Conservation (phyloP, 2,329 filamentous ascomycete species). For the Xylariaceae sp. region DNA sequence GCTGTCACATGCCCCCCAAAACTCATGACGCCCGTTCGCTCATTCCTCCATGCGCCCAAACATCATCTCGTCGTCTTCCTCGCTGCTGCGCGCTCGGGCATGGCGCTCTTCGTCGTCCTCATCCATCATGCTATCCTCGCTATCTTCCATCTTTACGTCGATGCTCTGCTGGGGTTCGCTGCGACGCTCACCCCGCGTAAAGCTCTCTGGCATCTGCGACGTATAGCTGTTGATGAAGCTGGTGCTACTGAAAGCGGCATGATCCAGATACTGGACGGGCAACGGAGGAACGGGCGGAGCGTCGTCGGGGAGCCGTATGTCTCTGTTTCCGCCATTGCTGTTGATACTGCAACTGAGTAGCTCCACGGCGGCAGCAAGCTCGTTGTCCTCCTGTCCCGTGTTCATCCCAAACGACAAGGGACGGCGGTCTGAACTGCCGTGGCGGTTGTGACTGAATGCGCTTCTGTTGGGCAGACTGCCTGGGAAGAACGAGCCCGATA, state of each 20-base stretch:
- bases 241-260: constrained; percentile 53
- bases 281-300: constrained; percentile 84
- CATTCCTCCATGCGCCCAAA: constrained; percentile 96
- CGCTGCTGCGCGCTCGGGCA: constrained; percentile 57
- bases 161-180: constrained; percentile 31
- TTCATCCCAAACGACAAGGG: constrained; percentile 76
- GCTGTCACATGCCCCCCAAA: constrained; percentile 13
- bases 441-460: constrained; percentile 57
- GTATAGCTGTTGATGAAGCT: constrained; percentile 61
- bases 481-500: constrained; percentile 48
- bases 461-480: constrained; percentile 48
- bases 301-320: constrained; percentile 61
- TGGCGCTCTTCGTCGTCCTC: constrained; percentile 60
- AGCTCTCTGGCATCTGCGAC: constrained; percentile 56
- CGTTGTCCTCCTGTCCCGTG: constrained; percentile 76
- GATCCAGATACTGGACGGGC: constrained; percentile 71
- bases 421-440: constrained; percentile 69
- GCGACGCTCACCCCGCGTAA: constrained; percentile 55
- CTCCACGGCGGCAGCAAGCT: constrained; percentile 84
- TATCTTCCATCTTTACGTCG: constrained; percentile 65
- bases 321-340: constrained; percentile 63
- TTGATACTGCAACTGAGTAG: constrained; percentile 87
- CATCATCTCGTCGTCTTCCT: constrained; percentile 91
- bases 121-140: constrained; percentile 56
- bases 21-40: constrained; percentile 21